Base-by-base conservation (phyloP, 228 moss, liverwort and hornwort genomes). In the Sphagnum magellanicum region DNA sequence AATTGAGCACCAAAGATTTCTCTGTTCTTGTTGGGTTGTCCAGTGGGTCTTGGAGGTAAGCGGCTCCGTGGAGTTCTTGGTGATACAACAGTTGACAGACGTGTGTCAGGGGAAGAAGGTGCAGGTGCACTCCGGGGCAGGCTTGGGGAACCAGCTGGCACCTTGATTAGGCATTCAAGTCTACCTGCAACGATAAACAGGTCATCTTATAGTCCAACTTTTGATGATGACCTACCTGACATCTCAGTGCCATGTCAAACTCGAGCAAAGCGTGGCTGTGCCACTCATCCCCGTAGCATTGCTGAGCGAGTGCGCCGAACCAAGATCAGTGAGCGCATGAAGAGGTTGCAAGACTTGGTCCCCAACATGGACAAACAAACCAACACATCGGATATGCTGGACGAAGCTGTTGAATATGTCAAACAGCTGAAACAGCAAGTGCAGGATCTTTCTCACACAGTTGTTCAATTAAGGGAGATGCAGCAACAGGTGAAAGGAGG, bases 351-450 rank as follows among this genome's bases (percentile, higher is more conserved):
- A 75, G 95, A 92, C 65, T 81, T 95, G 8, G 95, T 95, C n/a
- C 95, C 95, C 8, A 95, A 89, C 82, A 90, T 92, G 95, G 92
- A 95, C 73, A 87, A 88, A 72, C 95, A 92, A 79, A 89, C 95
- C 65, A 95, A 92, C 74, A 95, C 95, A 6, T 87, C 90, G 8
- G 95, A 95, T 73, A 92, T 95, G 95, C 90, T 95, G 6, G 95
- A 95, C 52, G 92, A 92, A 68, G 92, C 92, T 47, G 95, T 90
- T 49, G 92, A 92, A 76, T 95, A 95, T 49, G 90, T 95, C 12
- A 95, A 95, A 74, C 87, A 90, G 48, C 79, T 95, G 46, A 90
- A 95, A 77, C 68, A 81, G 77, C 92, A 95, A 75, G 95, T 95
- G 71, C 87, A 95, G 72, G 90, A 82, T 70, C 75, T 85, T 6